Conservation (phyloP, 441 rosid genomes). For the Gossypium schwendimanii region DNA sequence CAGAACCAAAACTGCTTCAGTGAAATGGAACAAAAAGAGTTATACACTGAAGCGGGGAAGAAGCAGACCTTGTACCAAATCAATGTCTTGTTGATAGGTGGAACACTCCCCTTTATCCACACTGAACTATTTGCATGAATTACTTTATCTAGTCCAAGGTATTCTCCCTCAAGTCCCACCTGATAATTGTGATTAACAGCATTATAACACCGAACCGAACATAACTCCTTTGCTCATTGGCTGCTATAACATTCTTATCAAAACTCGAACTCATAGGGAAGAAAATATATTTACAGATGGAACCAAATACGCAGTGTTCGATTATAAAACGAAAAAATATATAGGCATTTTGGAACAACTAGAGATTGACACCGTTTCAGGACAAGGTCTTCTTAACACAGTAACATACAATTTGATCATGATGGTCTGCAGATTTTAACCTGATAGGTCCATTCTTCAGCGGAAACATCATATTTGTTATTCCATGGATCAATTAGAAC, state of each 20-base stretch:
- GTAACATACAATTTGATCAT: background rate
- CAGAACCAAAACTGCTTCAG: background rate
- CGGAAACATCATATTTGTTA: conserved; percentile 29
- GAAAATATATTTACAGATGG: background rate
- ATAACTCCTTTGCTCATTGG: background rate
- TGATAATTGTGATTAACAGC: conserved; percentile 17
- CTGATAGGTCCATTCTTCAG: conserved; percentile 55
- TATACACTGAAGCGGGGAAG: background rate
- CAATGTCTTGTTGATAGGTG: conserved; percentile 41
- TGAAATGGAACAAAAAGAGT: background rate
- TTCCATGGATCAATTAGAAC: conserved; percentile 22
- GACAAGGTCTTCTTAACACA: background rate
- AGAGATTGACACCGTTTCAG: background rate
- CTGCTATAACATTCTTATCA: background rate
- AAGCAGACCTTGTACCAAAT: conserved; percentile 59
- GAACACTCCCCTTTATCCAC: conserved; percentile 36
- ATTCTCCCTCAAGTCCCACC: conserved; percentile 65
- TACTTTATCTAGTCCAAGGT: conserved; percentile 37
- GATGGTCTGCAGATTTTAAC: conserved; percentile 20
- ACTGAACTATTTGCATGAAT: conserved; percentile 42
- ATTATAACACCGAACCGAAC: background rate
- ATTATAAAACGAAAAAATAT: background rate
- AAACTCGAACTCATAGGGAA: background rate
- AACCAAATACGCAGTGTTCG: background rate
- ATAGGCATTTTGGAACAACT: background rate